Conservation (phyloP, 2,329 filamentous ascomycete species). For the Raffaelea arxii region DNA sequence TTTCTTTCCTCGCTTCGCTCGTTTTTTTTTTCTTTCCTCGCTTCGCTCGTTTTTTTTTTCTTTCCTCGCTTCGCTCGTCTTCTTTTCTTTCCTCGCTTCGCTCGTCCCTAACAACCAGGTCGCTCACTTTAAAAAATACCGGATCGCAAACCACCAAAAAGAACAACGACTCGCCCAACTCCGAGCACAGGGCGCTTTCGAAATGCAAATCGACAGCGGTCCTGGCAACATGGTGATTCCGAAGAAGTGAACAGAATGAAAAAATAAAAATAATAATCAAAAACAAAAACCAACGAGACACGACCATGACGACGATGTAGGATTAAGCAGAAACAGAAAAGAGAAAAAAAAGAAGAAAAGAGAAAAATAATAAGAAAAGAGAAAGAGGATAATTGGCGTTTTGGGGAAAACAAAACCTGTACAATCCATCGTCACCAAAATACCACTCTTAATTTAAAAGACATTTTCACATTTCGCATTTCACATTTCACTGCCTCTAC, state of each 20-base stretch:
- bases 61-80: no score
- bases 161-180: conserved; percentile 68
- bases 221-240: conserved; percentile 14
- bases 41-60: background rate
- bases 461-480: no score
- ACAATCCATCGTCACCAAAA: no score
- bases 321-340: background rate
- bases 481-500: no score
- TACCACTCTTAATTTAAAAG: no score
- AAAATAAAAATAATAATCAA: background rate
- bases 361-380: no score
- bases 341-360: no score
- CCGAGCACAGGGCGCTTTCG: conserved; percentile 59
- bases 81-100: no score
- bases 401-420: no score
- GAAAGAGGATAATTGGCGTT: background rate
- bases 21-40: background rate
- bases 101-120: no score
- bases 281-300: no score
- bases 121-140: conserved; percentile 94
- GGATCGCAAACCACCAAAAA: conserved; percentile 86
- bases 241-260: no score
- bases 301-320: background rate
- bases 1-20: background rate
- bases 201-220: conserved; percentile 30